A percentile compares a stretch with the other conserved stretches of the same genome.
Conservation (phyloP, 768 basidiomycete species). For the Termitomyces heimii region DNA sequence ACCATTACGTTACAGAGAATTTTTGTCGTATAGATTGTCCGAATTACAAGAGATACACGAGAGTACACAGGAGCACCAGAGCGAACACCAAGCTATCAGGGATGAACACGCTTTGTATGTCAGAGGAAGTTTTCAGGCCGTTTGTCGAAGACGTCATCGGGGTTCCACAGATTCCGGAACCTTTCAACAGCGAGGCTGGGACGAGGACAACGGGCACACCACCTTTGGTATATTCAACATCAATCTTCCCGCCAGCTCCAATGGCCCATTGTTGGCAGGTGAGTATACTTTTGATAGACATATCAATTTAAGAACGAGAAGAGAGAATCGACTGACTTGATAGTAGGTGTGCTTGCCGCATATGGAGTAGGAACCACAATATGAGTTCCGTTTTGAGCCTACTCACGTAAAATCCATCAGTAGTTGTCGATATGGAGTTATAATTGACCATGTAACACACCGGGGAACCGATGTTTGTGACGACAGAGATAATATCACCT, state of each 20-base stretch:
- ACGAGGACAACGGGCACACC: conserved; percentile 55
- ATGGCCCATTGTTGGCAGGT: conserved; percentile 64
- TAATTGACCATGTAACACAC: conserved; percentile 28
- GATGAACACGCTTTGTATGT: background rate
- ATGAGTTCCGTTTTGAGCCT: conserved; percentile 52
- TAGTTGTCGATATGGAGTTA: background rate
- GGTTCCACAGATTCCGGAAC: conserved; percentile 33
- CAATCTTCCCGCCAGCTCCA: conserved; percentile 57
- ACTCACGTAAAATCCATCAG: background rate
- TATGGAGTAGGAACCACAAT: conserved; percentile 57
- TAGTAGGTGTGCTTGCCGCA: conserved; percentile 37
- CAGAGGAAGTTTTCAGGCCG: background rate
- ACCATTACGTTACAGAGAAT: background rate
- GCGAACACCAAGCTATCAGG: background rate
- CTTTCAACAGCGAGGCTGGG: conserved; percentile 28
- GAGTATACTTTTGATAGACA: conserved; percentile 39
- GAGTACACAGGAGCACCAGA: background rate
- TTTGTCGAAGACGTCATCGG: background rate
- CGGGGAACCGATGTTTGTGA: conserved; percentile 73
- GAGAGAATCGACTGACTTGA: conserved; percentile 39
- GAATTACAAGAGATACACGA: background rate
- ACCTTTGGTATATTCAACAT: conserved; percentile 57
- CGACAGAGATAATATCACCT: conserved; percentile 51
- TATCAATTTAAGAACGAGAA: background rate
- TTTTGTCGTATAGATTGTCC: background rate